phyloP scores from a whole-genome alignment of 1,284 basidiomycete species.

The Papiliotrema fonsecae region DNA sequence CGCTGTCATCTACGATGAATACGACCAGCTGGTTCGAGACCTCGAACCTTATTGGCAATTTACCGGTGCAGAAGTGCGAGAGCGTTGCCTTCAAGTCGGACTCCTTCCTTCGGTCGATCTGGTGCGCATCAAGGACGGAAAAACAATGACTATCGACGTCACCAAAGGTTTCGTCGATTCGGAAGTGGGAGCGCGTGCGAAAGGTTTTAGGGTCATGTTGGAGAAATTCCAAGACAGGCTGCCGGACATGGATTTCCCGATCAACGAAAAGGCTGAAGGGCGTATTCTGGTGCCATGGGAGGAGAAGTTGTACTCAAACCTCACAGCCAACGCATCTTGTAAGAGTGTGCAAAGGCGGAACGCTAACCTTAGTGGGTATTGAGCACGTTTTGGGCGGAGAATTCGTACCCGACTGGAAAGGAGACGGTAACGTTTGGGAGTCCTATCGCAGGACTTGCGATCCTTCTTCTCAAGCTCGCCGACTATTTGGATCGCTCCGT shows the following conservation, averaged over 20 bases:
- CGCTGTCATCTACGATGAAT: conserved; percentile 83
- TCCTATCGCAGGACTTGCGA: conserved; percentile 82
- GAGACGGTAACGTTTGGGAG: conserved; percentile 83
- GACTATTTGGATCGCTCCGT: conserved; percentile 68
- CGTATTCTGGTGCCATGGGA: conserved; percentile 87
- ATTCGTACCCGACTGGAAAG: conserved; percentile 78
- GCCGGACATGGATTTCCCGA: conserved; percentile 83
- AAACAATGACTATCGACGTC: conserved; percentile 59
- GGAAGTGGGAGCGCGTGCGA: conserved; percentile 70
- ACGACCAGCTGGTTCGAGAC: conserved; percentile 74
- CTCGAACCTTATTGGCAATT: conserved; percentile 74
- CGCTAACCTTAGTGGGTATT: conserved; percentile 52
- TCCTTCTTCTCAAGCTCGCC: conserved; percentile 71
- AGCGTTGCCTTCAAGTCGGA: conserved; percentile 69
- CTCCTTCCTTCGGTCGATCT: conserved; percentile 75
- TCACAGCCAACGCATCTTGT: conserved; percentile 53
- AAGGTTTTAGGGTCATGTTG: conserved; percentile 69
- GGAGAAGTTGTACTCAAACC: conserved; percentile 62
- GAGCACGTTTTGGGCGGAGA: conserved; percentile 60
- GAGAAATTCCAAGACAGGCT: conserved; percentile 66
- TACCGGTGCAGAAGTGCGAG: conserved; percentile 64
- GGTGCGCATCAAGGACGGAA: conserved; percentile 66
- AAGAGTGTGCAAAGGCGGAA: conserved; percentile 18
- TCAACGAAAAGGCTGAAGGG: conserved; percentile 87
- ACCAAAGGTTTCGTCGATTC: conserved; percentile 58